Percentiles rank a stretch among this genome's conserved stretches.
These are phyloP conservation scores for Hypoxylon crocopeplum DNA, from an alignment of 495 filamentous ascomycete genomes.

Conservation along the genomic window DNA sequence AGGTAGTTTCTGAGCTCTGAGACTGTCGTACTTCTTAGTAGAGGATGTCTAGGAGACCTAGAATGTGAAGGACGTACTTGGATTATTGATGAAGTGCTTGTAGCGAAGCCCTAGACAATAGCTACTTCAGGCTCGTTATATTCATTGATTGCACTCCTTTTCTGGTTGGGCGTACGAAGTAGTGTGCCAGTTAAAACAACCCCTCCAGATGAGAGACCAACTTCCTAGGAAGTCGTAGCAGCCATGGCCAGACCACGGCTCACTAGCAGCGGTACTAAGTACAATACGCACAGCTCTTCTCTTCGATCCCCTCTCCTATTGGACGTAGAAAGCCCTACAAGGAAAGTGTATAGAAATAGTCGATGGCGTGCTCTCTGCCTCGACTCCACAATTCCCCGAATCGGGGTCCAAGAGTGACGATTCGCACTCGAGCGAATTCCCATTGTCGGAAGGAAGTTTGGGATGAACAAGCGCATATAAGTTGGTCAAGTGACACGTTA, in stretches of 20 bases:
- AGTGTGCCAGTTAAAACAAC: no score
- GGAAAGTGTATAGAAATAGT: constrained; percentile 17
- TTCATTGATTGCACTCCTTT: no score
- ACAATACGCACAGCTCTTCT: background rate
- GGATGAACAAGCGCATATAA: constrained; percentile 13
- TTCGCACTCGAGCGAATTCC: constrained; percentile 9
- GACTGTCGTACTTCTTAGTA: no score
- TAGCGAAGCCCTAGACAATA: no score
- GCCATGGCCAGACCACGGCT: constrained; percentile 1
- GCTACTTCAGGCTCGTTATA: no score
- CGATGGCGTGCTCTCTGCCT: constrained; percentile 32
- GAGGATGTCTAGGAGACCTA: no score
- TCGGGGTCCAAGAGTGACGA: constrained; percentile 5
- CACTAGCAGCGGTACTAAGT: background rate
- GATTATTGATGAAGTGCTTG: no score
- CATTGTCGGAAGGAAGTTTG: constrained; percentile 15
- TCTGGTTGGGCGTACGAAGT: no score
- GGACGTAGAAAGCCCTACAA: constrained; percentile 1
- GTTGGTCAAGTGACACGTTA: constrained; percentile 5
- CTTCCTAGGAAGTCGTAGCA: background rate
- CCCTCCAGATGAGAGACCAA: no score
- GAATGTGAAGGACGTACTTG: no score
- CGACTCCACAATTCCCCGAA: constrained; percentile 28
- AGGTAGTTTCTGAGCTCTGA: no score
- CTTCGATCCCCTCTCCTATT: background rate